Base-by-base conservation (phyloP, 2,329 filamentous ascomycete genomes). In the Microsporum audouinii region DNA sequence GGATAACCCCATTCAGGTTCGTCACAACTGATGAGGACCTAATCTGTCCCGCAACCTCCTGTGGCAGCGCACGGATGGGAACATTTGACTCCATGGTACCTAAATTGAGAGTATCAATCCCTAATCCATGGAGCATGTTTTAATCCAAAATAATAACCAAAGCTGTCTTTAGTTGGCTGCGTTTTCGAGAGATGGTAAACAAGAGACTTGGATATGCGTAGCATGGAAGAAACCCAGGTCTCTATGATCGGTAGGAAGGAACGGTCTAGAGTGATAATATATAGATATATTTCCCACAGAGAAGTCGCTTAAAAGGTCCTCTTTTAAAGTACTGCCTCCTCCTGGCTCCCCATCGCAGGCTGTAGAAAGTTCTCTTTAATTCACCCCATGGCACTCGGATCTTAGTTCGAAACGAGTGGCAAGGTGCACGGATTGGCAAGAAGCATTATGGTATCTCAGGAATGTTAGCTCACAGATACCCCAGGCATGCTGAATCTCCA, bases 11-110 rank as follows among this genome's bases (percentile, higher is more conserved):
- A 66, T 86, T 87, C 36, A 97, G 78, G 51, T 85, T 87, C 1
- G 85, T 88, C 66, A 97, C 87, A 60, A 82, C 79, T n/a, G 84
- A 84, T 0, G 92, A 95, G 0, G 92, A 96, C 70, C 87, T 88
- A 75, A 99, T 87, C 71, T 91, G 89, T 56, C 87, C 83, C 67
- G 85, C 80, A 61, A 88, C 89, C 66, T 88, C 80, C 41, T 82
- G 75, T 10, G 90, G 88, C 63, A 96, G 80, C 58, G 80, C 84
- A 65, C 80, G 79, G 29, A 57, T 58, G 4, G 57, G 57, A 33
- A 41, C 51, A 14, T 29, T 23, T 36, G 31, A 4, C 8, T 38
- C 51, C 51, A 55, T 55, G 14, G 8, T 55, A 53, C 3, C 8
- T 51, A 4, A 12, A 14, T 4, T 7, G 10, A 7, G 39, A 4